Evolutionary conservation across 2,329 filamentous ascomycete genomes (phyloP).

Genomic region (Diaporthe destruens): DNA sequence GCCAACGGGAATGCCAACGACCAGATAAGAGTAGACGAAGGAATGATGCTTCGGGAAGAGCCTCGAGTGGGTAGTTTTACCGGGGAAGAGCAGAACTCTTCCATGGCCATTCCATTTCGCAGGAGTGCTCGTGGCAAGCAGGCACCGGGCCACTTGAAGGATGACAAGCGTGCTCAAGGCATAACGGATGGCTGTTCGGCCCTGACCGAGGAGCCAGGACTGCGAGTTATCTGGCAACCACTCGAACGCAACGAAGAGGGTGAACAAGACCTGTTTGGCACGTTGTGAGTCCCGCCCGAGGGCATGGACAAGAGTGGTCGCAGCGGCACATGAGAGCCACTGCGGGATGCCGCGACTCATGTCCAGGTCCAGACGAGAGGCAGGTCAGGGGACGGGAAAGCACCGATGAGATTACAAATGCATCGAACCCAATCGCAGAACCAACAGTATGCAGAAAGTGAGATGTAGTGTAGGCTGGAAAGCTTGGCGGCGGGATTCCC

Average conservation of each 20-base stretch:
- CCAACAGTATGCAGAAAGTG: background rate
- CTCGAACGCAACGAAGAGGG: constrained; percentile 6
- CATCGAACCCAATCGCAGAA: constrained; percentile 12
- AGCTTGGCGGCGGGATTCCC: constrained; percentile 14
- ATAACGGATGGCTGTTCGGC: constrained; percentile 9
- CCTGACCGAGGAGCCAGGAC: background rate
- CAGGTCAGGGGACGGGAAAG: background rate
- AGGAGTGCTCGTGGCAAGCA: constrained; percentile 23
- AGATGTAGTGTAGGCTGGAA: background rate
- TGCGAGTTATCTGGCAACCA: background rate
- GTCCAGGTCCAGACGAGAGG: constrained; percentile 32
- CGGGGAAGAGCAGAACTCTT: constrained; percentile 71
- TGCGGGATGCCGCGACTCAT: constrained; percentile 32
- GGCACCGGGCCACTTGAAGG: constrained; percentile 8
- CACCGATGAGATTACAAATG: background rate
- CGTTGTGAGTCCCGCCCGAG: constrained; percentile 35
- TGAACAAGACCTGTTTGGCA: constrained; percentile 33
- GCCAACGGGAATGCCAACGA: constrained; percentile 76
- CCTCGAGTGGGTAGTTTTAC: constrained; percentile 73
- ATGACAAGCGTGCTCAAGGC: constrained; percentile 7
- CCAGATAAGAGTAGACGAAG: constrained; percentile 79
- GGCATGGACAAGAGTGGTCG: background rate
- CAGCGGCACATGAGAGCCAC: constrained; percentile 38
- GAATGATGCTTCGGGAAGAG: constrained; percentile 76
- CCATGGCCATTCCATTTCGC: constrained; percentile 37